Conservation (phyloP, 164 flowering plant species). For the Tetracentron sinense region DNA sequence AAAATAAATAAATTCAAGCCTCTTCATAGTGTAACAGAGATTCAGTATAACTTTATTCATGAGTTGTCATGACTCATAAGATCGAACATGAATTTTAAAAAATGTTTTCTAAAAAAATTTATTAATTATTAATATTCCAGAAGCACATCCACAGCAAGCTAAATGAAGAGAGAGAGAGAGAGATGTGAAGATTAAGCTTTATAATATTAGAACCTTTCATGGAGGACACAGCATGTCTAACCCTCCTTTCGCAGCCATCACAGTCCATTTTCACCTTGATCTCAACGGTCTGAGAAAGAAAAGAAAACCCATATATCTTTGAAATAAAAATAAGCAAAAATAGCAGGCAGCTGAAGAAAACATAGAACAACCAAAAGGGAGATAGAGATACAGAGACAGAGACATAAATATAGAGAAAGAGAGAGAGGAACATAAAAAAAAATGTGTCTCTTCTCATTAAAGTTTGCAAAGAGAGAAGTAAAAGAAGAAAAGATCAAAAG, state of each 20-base stretch:
- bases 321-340: no score
- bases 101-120: no score
- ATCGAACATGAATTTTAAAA: no score
- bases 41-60: no score
- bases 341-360: no score
- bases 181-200: constrained; percentile 12
- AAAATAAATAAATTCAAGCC: no score
- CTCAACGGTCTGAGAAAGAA: constrained; percentile 61
- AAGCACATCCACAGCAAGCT: not conserved
- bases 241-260: constrained; percentile 80
- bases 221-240: constrained; percentile 48
- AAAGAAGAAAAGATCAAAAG: not conserved
- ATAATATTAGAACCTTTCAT: constrained; percentile 48
- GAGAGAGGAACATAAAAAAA: not conserved
- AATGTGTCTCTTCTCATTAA: not conserved
- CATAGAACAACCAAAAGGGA: not conserved
- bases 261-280: constrained; percentile 83
- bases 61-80: no score
- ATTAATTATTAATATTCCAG: not conserved
- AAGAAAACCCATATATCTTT: constrained; percentile 7
- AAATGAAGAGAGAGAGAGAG: constrained; percentile 3
- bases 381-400: not conserved
- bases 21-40: no score
- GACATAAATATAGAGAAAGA: not conserved
- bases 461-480: not conserved